Base-by-base conservation (phyloP, 2,329 filamentous ascomycete genomes). In the Epichloe hybrida region DNA sequence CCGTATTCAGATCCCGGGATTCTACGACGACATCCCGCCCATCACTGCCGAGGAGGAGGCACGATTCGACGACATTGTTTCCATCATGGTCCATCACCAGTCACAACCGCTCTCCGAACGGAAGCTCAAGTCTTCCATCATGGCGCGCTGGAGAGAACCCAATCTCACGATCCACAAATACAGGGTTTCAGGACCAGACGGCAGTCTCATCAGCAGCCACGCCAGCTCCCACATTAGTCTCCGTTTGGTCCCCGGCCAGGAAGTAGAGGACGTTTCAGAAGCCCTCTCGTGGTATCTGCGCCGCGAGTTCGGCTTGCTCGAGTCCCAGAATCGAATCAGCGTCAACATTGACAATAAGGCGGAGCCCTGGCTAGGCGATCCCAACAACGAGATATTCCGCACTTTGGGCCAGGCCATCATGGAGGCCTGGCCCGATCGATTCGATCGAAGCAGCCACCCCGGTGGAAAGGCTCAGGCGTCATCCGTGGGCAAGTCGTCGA, bases 311-410 rank as follows among this genome's bases (percentile, higher is more conserved):
- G 74, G 72, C 1, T 68, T 75, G 15, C 80, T 97, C 2, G 82
- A 83, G 34, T 91, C 88, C 1, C 83, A 86, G 54, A 98, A 98
- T 61, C 77, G 74, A 5, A 74, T 98, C 37, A 84, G 75, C 1
- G 79, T 98, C 39, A 83, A 82, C 34, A 90, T 98, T 56, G 89
- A 95, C 57, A 93, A 96, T 62, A 84, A 87, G 67, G 91, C 93
- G 0, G 93, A 98, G 62, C 89, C 93, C 0, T 98, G 93, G 93
- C 79, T 98, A 0, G 91, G 93, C 13, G 88, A 96, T 59, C 89
- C 88, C 3, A 81, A 82, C 46, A 96, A 95, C 58, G 81, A 89
- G 57, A 90, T 97, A 52, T 98, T 96, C 67, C 80, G 84, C 55
- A 94, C 88, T 0, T 77, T 98, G 0, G 89, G 95, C 58, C 76